Base-by-base conservation (phyloP, 2,329 filamentous ascomycete species). In the Aspergillus sp. region DNA sequence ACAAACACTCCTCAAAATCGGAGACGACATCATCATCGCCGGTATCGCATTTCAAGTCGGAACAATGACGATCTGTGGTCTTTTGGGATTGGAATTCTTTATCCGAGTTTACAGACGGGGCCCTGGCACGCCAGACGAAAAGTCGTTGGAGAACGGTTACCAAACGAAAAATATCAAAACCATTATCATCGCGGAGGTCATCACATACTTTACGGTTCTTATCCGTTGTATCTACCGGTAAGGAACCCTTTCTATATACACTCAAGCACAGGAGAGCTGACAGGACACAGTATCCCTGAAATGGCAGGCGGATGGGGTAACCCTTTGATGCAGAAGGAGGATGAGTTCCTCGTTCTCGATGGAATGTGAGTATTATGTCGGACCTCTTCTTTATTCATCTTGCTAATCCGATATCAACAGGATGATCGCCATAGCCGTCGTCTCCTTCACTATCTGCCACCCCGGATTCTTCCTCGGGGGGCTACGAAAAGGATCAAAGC, bases 21-120 rank as follows among this genome's bases (percentile, higher is more conserved):
- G 78, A 5, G 73, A 77, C 41, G 62, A 78, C 48, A 70, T 82
- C 44, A 81, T 81, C 63, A 74, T 81, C 40, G 71, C 77, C 0
- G 79, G 79, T 53, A 73, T 83, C 34, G 68, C 73, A 3, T 73
- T 76, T 48, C 79, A 82, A 58, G 77, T 83, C 26, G 68, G 69
- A 6, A 74, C 76, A 1, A 66, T 74, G 57, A 48, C 56, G 0
- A 54, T 70, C 11, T 73, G 64, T 43, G 65, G 64, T 6, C 5
- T 63, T 5, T 42, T 66, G 4, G 62, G 49, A 0, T 61, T 78
- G 33, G 58, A 72, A 7, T 66, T 73, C 50, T 80, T 78, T 51
- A 66, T 70, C 36, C 59, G 58, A 1, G 56, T 67, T 5, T 52
- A 47, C 29, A 55, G 52, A 12, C 51, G 47, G 13, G 52, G 64